Conservation (phyloP, 1,284 basidiomycete species). For the Leccinum subrobustum region DNA sequence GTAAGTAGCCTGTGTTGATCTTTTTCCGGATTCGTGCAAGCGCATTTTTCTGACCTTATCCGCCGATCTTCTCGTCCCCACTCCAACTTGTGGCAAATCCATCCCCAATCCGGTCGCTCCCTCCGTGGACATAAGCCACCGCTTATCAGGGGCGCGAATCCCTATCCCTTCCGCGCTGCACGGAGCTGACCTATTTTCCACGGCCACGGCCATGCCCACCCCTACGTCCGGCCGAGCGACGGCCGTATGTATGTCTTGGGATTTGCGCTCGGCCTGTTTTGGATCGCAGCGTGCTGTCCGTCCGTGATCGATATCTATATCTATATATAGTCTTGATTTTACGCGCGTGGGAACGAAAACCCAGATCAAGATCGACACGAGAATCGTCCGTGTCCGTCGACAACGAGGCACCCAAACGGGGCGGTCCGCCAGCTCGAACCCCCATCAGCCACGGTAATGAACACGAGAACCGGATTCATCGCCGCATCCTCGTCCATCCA, state of each 20-base stretch:
- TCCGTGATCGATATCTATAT: constrained; percentile 11
- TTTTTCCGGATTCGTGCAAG: constrained; percentile 18
- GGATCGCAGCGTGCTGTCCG: constrained; percentile 17
- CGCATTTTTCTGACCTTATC: constrained; percentile 30
- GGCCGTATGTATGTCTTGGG: constrained; percentile 4
- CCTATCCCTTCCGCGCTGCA: constrained; percentile 15
- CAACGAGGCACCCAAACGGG: constrained; percentile 10
- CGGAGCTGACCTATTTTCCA: constrained; percentile 10
- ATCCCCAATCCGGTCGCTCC: constrained; percentile 21
- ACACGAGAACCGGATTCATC: background rate
- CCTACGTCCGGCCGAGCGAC: background rate
- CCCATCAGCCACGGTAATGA: constrained; percentile 8
- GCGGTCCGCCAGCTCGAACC: background rate
- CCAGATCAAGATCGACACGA: constrained; percentile 26
- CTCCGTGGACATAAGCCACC: constrained; percentile 32
- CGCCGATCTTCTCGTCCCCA: constrained; percentile 36
- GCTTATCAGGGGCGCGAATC: constrained; percentile 22
- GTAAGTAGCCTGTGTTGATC: constrained; percentile 30
- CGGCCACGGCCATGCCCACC: background rate
- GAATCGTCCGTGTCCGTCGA: constrained; percentile 11
- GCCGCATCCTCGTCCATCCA: background rate
- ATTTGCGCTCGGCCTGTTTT: constrained; percentile 24
- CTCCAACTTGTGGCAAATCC: constrained; percentile 25
- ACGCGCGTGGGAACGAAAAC: constrained; percentile 13
- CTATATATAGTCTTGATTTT: constrained; percentile 9